phyloP scores from a whole-genome alignment of 441 rosid genomes.

The Syzygium syzygioides region DNA sequence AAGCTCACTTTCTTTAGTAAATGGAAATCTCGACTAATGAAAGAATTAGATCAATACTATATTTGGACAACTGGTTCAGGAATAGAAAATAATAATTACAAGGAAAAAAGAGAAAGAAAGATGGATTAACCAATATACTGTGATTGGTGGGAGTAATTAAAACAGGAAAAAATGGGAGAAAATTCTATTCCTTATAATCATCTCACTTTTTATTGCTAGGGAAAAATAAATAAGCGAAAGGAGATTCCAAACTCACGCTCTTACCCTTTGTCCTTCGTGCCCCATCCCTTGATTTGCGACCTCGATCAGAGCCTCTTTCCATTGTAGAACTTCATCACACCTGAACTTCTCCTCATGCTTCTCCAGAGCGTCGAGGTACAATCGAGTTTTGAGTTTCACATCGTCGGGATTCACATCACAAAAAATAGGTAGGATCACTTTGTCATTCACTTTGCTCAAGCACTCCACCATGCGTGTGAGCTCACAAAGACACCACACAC shows the following conservation, averaged over 20 bases:
- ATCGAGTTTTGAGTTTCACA: neutral
- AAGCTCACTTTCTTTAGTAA: neutral
- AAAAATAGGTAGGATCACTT: too few species aligned
- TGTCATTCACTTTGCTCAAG: too few species aligned
- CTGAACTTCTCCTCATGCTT: neutral
- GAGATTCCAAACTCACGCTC: fast-evolving
- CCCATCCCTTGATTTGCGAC: neutral
- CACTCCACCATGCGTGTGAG: too few species aligned
- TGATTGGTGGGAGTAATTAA: too few species aligned
- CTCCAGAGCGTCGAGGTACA: fast-evolving
- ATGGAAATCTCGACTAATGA: neutral
- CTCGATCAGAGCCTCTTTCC: fast-evolving
- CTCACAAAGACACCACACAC: too few species aligned
- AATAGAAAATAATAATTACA: fast-evolving
- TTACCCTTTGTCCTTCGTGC: neutral
- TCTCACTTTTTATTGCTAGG: too few species aligned
- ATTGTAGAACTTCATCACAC: fast-evolving
- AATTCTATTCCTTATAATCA: neutral
- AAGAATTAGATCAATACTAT: neutral
- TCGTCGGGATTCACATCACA: fast-evolving
- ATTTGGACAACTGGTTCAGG: neutral
- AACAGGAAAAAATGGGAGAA: neutral
- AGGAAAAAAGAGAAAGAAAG: too few species aligned
- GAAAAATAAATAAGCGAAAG: neutral
- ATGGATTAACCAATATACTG: too few species aligned